These are phyloP conservation scores for Carpinus viminea DNA, from an alignment of 306 rosid genomes.

Conservation along the genomic window DNA sequence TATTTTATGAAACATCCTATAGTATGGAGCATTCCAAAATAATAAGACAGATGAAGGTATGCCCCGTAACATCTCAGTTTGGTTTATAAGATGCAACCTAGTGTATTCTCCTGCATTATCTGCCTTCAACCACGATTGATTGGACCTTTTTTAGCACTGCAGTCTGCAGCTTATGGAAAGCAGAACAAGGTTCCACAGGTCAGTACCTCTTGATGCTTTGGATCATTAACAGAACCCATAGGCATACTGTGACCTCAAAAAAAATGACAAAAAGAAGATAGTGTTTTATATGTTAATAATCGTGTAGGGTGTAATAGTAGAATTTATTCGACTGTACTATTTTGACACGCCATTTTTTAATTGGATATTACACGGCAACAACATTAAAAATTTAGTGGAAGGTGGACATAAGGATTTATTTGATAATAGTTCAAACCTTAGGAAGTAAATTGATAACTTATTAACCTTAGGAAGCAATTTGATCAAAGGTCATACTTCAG, in stretches of 20 bases:
- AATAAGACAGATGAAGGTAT: constrained; percentile 81
- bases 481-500: too few species aligned
- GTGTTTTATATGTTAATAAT: background rate
- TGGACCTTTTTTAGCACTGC: constrained; percentile 95
- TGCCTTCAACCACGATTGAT: constrained; percentile 9
- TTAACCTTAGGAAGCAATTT: too few species aligned
- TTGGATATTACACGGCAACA: too few species aligned
- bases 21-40: background rate
- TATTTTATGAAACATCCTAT: background rate
- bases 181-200: constrained; percentile 97
- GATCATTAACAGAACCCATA: background rate
- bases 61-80: background rate
- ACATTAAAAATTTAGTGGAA: too few species aligned
- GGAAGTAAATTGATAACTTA: too few species aligned
- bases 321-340: too few species aligned
- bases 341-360: too few species aligned
- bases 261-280: background rate
- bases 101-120: constrained; percentile 11
- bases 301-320: too few species aligned
- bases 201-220: constrained; percentile 5
- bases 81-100: constrained; percentile 22
- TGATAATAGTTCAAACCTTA: too few species aligned
- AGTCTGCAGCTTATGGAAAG: constrained; percentile 55
- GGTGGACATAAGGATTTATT: too few species aligned
- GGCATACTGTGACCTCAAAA: background rate